Evolutionary conservation across 805 yeast genomes (phyloP).

Genomic region (Jamesozyma lodderae): DNA sequence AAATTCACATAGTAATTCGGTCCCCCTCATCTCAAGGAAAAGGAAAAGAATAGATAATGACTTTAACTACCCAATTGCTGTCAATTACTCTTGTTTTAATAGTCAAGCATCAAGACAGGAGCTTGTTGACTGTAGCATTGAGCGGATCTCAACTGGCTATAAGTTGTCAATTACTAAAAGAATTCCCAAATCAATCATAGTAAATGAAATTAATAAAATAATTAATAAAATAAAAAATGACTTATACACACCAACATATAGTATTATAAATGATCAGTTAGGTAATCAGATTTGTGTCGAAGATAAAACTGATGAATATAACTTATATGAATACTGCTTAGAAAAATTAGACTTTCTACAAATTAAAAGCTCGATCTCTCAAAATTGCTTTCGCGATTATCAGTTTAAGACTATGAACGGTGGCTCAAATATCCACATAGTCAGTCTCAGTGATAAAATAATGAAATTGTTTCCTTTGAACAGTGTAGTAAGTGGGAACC

Average conservation of each 20-base stretch:
- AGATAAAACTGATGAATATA: neutral
- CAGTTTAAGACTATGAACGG: neutral
- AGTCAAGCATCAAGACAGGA: too few relatives aligned
- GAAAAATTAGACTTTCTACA: neutral
- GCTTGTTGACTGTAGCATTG: too few relatives aligned
- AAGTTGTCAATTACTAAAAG: neutral
- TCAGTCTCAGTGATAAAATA: neutral
- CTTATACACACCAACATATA: neutral
- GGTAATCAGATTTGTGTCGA: neutral
- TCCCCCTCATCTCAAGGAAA: too few relatives aligned
- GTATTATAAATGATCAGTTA: neutral
- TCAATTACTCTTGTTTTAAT: too few relatives aligned
- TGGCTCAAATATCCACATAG: neutral
- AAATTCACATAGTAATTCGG: too few relatives aligned
- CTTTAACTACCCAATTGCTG: too few relatives aligned
- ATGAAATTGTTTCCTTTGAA: neutral
- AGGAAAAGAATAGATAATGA: too few relatives aligned
- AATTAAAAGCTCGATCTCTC: neutral
- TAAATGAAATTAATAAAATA: neutral
- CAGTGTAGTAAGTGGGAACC: neutral
- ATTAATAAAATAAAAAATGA: neutral
- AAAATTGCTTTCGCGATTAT: neutral
- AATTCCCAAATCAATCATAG: neutral
- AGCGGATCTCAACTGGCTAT: neutral
- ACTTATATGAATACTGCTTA: neutral